These are phyloP conservation scores for Penicillium decumbens DNA, from an alignment of 2,329 filamentous ascomycete species.

Conservation along the genomic window DNA sequence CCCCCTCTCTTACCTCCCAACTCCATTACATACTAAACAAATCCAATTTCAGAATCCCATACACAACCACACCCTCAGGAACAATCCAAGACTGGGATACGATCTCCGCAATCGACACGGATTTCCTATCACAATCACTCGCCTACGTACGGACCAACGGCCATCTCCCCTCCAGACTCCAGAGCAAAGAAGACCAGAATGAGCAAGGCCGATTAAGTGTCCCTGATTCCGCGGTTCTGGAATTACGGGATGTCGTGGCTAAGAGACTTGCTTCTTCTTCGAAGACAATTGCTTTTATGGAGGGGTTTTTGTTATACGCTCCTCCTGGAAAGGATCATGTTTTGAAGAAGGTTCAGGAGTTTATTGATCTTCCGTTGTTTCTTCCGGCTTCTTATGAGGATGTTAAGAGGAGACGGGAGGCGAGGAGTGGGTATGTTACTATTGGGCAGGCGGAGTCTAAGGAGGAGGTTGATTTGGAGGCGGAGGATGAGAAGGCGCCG, in stretches of 20 bases:
- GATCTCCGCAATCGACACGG: slow-evolving; percentile 68
- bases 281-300: slow-evolving; percentile 64
- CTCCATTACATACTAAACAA: neutral
- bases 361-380: slow-evolving; percentile 72
- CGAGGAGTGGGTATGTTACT: slow-evolving; percentile 46
- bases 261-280: slow-evolving; percentile 11
- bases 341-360: slow-evolving; percentile 27
- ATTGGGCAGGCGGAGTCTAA: slow-evolving; percentile 36
- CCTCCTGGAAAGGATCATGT: slow-evolving; percentile 30
- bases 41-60: slow-evolving; percentile 37
- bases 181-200: slow-evolving; percentile 58
- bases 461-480: slow-evolving; percentile 26
- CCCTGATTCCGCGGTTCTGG: slow-evolving; percentile 20
- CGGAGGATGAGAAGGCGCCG: slow-evolving; percentile 35
- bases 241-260: slow-evolving; percentile 25
- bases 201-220: slow-evolving; percentile 45
- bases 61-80: slow-evolving; percentile 47
- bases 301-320: slow-evolving; percentile 83
- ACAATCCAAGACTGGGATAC: slow-evolving; percentile 89
- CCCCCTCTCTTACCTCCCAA: slow-evolving; percentile 5
- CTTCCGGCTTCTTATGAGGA: slow-evolving; percentile 61
- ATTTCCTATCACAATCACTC: slow-evolving; percentile 63
- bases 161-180: slow-evolving; percentile 44
- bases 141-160: slow-evolving; percentile 66
- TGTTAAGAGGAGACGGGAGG: slow-evolving; percentile 40